phyloP scores from a whole-genome alignment of 2,329 filamentous ascomycete genomes.

The Ophioceras dolichostomum region DNA sequence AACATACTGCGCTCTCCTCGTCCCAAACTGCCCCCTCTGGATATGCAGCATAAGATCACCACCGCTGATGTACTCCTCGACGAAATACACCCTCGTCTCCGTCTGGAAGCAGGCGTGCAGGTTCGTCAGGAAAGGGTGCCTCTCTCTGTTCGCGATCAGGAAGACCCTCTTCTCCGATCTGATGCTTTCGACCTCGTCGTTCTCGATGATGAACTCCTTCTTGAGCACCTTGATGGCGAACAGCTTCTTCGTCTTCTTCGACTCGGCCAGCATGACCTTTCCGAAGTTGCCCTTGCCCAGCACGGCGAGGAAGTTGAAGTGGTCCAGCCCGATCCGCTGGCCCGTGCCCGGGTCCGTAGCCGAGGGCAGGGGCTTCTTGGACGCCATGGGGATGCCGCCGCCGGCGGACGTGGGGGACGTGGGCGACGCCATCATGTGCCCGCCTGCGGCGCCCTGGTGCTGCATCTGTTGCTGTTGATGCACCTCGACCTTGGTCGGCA shows the following conservation, averaged over 20 bases:
- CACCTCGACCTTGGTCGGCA: too few relatives aligned
- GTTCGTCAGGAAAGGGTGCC: constrained; percentile 89
- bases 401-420: constrained; percentile 19
- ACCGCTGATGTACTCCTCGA: constrained; percentile 99
- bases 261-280: constrained; percentile 98
- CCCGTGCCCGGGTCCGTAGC: constrained; percentile 63
- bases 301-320: constrained; percentile 98
- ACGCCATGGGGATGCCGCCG: constrained; percentile 21
- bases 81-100: constrained; percentile 95
- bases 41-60: constrained; percentile 99
- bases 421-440: constrained; percentile 25
- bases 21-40: constrained; percentile 89
- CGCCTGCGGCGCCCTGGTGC: constrained; percentile 20
- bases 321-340: constrained; percentile 83
- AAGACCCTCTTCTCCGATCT: constrained; percentile 97
- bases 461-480: constrained; percentile 18
- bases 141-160: constrained; percentile 90
- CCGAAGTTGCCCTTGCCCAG: constrained; percentile 98
- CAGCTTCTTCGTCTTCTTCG: constrained; percentile 79
- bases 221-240: constrained; percentile 99
- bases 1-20: constrained; percentile 85
- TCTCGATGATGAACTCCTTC: constrained; percentile 99
- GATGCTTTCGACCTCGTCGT: constrained; percentile 97
- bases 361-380: constrained; percentile 52
- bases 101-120: constrained; percentile 98